These are phyloP conservation scores for Phytophthora sansomeana DNA, from an alignment of 352 stramenopile genomes.

Conservation along the genomic window DNA sequence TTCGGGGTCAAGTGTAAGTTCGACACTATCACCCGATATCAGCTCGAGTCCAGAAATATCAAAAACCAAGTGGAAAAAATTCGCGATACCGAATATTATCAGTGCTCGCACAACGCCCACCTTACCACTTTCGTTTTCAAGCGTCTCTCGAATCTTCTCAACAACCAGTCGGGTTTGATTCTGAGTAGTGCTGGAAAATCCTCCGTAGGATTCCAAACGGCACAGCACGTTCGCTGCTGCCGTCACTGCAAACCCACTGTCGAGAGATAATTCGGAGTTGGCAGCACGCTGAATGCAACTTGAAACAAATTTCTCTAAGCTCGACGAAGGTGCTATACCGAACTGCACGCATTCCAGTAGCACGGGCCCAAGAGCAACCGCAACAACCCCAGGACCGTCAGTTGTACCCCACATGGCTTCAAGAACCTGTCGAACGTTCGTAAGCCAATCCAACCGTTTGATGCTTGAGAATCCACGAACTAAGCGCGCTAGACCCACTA, in stretches of 20 bases:
- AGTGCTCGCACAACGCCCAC: constrained; percentile 7
- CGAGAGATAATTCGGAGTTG: constrained; percentile 3
- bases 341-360: constrained; percentile 50
- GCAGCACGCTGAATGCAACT: constrained; percentile 40
- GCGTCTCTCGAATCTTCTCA: constrained; percentile 16
- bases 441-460: constrained; percentile 50
- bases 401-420: constrained; percentile 33
- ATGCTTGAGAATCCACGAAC: constrained; percentile 39
- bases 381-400: constrained; percentile 24
- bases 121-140: constrained; percentile 16
- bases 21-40: constrained; percentile 10
- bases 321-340: constrained; percentile 34
- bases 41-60: constrained; percentile 24
- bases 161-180: constrained; percentile 32
- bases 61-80: constrained; percentile 39
- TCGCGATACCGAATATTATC: constrained; percentile 32
- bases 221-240: constrained; percentile 38
- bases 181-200: constrained; percentile 22
- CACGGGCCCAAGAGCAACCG: constrained; percentile 47
- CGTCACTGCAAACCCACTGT: constrained; percentile 38
- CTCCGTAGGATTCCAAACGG: constrained; percentile 31
- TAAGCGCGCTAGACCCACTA: constrained; percentile 45
- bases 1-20: constrained; percentile 32
- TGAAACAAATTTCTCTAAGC: constrained; percentile 42
- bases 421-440: constrained; percentile 48